A percentile compares a stretch with the other conserved stretches of the same genome.
Conservation (phyloP, 768 basidiomycete species). For the Termitomyces sp. region DNA sequence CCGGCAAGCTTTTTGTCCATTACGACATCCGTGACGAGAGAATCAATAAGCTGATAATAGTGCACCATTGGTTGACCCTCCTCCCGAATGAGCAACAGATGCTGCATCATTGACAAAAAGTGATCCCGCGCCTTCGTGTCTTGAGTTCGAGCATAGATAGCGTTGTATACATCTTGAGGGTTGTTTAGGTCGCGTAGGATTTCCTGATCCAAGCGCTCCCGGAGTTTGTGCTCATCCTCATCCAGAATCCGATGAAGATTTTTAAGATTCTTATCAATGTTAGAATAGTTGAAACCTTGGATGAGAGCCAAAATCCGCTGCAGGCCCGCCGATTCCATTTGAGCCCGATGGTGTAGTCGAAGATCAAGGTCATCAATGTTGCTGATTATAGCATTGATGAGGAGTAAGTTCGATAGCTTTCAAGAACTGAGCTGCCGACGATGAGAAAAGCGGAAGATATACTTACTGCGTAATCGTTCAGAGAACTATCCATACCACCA, state of each 20-base stretch:
- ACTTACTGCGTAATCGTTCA: conserved; percentile 83
- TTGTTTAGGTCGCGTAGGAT: conserved; percentile 74
- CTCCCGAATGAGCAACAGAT: conserved; percentile 85
- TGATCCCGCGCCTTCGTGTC: conserved; percentile 78
- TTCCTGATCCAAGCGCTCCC: conserved; percentile 72
- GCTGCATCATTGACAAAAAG: conserved; percentile 92
- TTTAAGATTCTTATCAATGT: conserved; percentile 65
- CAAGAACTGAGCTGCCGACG: conserved; percentile 6
- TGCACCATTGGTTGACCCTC: conserved; percentile 82
- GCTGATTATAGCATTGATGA: conserved; percentile 67
- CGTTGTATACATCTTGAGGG: conserved; percentile 85
- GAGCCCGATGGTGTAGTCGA: conserved; percentile 80
- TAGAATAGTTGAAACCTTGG: conserved; percentile 56
- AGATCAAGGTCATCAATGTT: conserved; percentile 75
- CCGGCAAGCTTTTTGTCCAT: conserved; percentile 87
- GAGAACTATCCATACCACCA: conserved; percentile 58
- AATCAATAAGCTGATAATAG: conserved; percentile 90
- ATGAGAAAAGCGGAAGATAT: conserved; percentile 21
- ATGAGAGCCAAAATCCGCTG: conserved; percentile 69
- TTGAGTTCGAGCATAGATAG: conserved; percentile 71
- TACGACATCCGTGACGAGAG: conserved; percentile 85
- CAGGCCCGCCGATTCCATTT: conserved; percentile 89
- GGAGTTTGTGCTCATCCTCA: conserved; percentile 70
- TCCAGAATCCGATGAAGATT: conserved; percentile 59
- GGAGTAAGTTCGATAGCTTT: conserved; percentile 66